Evolutionary conservation across 768 basidiomycete genomes (phyloP).

Genomic region (Mycena sanguinolenta): DNA sequence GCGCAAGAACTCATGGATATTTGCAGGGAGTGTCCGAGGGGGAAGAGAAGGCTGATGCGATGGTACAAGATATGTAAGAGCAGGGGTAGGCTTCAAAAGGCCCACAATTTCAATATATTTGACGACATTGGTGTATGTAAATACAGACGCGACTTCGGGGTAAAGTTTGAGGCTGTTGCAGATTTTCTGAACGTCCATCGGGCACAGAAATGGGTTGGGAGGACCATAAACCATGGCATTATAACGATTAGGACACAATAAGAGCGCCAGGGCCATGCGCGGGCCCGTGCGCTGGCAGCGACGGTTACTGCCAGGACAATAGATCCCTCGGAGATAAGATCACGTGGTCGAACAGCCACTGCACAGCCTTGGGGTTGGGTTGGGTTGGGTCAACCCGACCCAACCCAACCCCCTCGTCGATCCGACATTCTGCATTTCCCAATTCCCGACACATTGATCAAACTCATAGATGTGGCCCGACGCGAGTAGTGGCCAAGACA

Average conservation of each 20-base stretch:
- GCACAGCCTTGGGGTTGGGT: not conserved
- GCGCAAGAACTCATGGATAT: not conserved
- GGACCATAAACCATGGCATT: not conserved
- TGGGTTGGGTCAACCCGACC: not conserved
- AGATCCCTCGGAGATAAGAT: not conserved
- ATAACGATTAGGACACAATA: not conserved
- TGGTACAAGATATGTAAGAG: not conserved
- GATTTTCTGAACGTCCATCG: slow-evolving; percentile 5
- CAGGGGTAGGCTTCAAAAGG: slow-evolving; percentile 4
- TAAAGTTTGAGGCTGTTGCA: not conserved
- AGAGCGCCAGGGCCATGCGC: not conserved
- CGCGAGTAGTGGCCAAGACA: no score
- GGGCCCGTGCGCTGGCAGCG: not conserved
- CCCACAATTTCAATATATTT: not conserved
- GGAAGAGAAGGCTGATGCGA: not conserved
- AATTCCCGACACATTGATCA: no score
- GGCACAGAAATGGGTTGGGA: not conserved
- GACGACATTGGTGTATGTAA: not conserved
- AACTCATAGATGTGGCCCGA: no score
- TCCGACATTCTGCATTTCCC: no score
- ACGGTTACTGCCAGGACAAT: not conserved
- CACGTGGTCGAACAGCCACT: not conserved
- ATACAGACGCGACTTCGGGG: not conserved
- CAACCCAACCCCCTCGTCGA: not conserved
- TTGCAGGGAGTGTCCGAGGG: not conserved